Conservation (phyloP, 306 rosid species). For the Neltuma alba region DNA sequence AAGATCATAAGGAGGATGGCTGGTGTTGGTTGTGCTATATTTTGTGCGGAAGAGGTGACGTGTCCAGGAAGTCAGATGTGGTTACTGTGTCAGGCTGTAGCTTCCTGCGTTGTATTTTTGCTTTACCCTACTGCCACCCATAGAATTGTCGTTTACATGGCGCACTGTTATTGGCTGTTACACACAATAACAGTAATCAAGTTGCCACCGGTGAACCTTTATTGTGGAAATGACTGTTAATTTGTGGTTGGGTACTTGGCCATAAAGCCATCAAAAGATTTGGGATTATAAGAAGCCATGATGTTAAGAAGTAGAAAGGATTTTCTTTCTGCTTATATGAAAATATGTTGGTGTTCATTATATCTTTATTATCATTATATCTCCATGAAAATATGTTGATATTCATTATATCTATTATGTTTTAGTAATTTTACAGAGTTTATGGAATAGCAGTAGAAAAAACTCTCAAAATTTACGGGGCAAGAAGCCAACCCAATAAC, state of each 20-base stretch:
- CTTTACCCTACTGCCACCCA: background rate
- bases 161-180: conserved; percentile 11
- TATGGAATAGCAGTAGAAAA: background rate
- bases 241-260: background rate
- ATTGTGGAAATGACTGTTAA: background rate
- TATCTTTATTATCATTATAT: background rate
- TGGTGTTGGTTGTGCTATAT: conserved; percentile 19
- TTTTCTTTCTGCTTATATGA: background rate
- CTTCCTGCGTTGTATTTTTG: conserved; percentile 23
- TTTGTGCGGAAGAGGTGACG: background rate
- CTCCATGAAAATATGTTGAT: background rate
- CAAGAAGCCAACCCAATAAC: conserved; percentile 30
- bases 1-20: conserved; percentile 6
- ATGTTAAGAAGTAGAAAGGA: background rate
- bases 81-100: background rate
- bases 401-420: too few species aligned
- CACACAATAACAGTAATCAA: background rate
- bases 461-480: conserved; percentile 36
- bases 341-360: background rate
- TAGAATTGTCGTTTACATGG: background rate
- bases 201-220: background rate
- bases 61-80: background rate
- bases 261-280: background rate
- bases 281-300: background rate
- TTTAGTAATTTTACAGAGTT: background rate